Percentiles rank a stretch among this genome's conserved stretches.
Evolutionary conservation across 306 rosid species (phyloP).

Genomic region (Quercus engelmannii): DNA sequence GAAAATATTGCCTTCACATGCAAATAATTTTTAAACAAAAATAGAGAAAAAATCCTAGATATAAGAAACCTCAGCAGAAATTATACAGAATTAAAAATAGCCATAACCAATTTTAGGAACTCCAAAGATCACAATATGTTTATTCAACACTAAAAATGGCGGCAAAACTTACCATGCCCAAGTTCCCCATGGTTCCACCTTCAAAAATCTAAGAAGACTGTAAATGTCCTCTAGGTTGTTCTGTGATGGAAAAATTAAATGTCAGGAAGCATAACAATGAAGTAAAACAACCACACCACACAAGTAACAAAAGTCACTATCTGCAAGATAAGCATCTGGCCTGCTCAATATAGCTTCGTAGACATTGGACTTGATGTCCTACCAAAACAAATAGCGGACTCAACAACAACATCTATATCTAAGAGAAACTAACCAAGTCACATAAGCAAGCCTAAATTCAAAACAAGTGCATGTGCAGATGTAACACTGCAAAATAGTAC

Average conservation of each 20-base stretch:
- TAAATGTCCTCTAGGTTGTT: slow-evolving; percentile 85
- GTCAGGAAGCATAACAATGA: slow-evolving; percentile 34
- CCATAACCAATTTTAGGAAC: not conserved
- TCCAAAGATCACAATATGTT: not conserved
- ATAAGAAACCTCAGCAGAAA: not conserved
- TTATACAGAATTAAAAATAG: not conserved
- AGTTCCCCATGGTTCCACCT: slow-evolving; percentile 97
- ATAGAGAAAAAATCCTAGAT: not conserved
- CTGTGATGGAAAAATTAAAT: slow-evolving; percentile 42
- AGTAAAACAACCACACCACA: slow-evolving; percentile 18
- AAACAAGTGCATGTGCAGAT: not conserved
- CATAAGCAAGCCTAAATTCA: not conserved
- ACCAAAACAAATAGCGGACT: not conserved
- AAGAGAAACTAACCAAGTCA: not conserved
- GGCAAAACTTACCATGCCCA: slow-evolving; percentile 78
- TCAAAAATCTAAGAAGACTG: slow-evolving; percentile 93
- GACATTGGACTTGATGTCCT: not conserved
- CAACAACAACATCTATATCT: not conserved
- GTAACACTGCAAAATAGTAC: not conserved
- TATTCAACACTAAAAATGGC: slow-evolving; percentile 6
- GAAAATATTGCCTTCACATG: not conserved
- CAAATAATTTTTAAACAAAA: not conserved
- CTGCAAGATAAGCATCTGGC: not conserved
- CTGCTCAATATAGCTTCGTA: not conserved
- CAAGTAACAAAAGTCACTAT: not conserved